Conservation (phyloP, 345 rosid genomes). For the Rubroshorea leprosula region DNA sequence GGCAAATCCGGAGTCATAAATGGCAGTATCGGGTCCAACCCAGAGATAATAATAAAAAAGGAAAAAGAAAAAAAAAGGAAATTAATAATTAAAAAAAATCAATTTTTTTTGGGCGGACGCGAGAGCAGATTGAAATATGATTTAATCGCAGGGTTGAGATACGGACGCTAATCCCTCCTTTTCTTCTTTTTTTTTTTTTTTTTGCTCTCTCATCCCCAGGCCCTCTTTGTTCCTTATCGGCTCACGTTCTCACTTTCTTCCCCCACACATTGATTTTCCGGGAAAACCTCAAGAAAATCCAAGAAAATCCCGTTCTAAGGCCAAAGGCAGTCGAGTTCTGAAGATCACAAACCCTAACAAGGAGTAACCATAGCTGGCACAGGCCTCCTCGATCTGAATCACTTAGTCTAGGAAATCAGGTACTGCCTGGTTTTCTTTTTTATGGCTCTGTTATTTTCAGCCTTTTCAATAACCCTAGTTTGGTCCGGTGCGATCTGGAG, state of each 20-base stretch:
- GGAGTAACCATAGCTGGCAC: neutral
- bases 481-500: neutral
- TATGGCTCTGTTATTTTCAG: neutral
- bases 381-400: neutral
- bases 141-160: slow-evolving; percentile 37
- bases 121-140: slow-evolving; percentile 33
- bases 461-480: neutral
- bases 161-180: slow-evolving; percentile 17
- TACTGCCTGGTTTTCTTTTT: neutral
- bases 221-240: slow-evolving; percentile 42
- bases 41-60: neutral
- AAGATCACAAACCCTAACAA: neutral
- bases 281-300: neutral
- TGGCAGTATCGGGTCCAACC: neutral
- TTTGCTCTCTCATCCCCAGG: slow-evolving; percentile 25
- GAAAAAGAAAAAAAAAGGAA: neutral
- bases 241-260: slow-evolving; percentile 35
- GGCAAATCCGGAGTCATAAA: slow-evolving; percentile 16
- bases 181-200: slow-evolving; percentile 1
- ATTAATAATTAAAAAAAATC: slow-evolving; percentile 1
- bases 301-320: neutral
- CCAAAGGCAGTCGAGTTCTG: neutral
- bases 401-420: neutral
- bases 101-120: slow-evolving; percentile 31
- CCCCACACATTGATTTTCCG: slow-evolving; percentile 19